phyloP scores from a whole-genome alignment of 164 flowering plant species.

The Aristolochia californica region DNA sequence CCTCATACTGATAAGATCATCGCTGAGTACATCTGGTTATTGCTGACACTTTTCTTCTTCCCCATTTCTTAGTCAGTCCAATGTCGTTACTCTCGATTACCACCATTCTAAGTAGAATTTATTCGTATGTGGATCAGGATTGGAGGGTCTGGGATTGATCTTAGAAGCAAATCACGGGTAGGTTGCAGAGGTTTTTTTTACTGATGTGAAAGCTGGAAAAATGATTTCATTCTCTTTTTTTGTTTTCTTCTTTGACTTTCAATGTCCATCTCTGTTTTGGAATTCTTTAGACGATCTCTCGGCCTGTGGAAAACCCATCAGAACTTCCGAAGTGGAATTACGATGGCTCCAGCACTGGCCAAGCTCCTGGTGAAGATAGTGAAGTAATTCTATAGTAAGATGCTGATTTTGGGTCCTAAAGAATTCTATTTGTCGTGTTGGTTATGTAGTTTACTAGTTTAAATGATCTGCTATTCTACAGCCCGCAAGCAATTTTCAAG shows the following conservation, averaged over 20 bases:
- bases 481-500: slow-evolving; percentile 95
- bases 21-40: slow-evolving; percentile 92
- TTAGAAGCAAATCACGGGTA: slow-evolving; percentile 43
- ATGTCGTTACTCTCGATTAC: not conserved
- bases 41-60: not conserved
- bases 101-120: not conserved
- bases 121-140: slow-evolving; percentile 22
- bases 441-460: not conserved
- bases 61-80: not conserved
- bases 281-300: slow-evolving; percentile 52
- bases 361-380: slow-evolving; percentile 99
- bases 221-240: not conserved
- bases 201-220: not conserved
- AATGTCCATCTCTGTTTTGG: not conserved
- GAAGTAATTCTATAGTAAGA: slow-evolving; percentile 97
- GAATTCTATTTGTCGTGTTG: not conserved
- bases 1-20: slow-evolving; percentile 84
- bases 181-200: not conserved
- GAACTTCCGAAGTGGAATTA: slow-evolving; percentile 99
- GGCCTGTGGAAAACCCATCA: slow-evolving; percentile 77
- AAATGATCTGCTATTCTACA: slow-evolving; percentile 15
- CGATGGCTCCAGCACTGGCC: slow-evolving; percentile 99
- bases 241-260: not conserved
- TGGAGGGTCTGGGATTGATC: slow-evolving; percentile 37
- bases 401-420: not conserved